Conservation (phyloP, 2,329 filamentous ascomycete genomes). For the Alternaria atra region DNA sequence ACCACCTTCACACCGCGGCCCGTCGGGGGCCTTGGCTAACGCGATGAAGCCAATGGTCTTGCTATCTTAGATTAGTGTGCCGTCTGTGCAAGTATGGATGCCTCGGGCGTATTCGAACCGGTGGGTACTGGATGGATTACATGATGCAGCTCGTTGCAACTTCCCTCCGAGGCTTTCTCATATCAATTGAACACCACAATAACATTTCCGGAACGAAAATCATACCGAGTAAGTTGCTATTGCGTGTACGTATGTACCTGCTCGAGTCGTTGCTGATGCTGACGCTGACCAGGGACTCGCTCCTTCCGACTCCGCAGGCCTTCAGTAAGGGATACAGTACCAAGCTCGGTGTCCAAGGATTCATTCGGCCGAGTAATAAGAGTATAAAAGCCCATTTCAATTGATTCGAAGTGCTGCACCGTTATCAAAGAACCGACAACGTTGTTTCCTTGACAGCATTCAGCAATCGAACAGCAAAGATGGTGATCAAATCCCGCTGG, state of each 20-base stretch:
- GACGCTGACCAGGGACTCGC: background rate
- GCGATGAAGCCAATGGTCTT: background rate
- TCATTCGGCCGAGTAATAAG: background rate
- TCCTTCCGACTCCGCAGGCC: background rate
- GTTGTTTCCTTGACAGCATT: background rate
- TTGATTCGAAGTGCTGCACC: background rate
- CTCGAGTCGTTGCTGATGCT: background rate
- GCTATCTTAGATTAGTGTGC: background rate
- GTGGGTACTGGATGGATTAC: background rate
- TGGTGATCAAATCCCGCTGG: slow-evolving; percentile 64
- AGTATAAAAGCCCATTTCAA: background rate
- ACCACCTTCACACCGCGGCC: background rate
- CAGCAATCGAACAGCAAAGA: slow-evolving; percentile 28
- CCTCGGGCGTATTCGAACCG: background rate
- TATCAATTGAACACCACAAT: background rate
- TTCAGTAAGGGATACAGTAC: background rate
- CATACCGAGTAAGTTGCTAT: background rate
- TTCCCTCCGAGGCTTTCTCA: background rate
- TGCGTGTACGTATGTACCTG: background rate
- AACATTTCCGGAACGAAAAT: background rate
- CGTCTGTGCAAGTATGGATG: background rate
- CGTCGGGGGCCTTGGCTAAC: background rate
- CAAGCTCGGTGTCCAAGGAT: background rate
- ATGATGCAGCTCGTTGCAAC: background rate
- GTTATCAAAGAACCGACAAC: background rate